A percentile compares a stretch with the other conserved stretches of the same genome.
Evolutionary conservation across 2,329 filamentous ascomycete genomes (phyloP).

Genomic region (Sclerotiophoma versabilis): DNA sequence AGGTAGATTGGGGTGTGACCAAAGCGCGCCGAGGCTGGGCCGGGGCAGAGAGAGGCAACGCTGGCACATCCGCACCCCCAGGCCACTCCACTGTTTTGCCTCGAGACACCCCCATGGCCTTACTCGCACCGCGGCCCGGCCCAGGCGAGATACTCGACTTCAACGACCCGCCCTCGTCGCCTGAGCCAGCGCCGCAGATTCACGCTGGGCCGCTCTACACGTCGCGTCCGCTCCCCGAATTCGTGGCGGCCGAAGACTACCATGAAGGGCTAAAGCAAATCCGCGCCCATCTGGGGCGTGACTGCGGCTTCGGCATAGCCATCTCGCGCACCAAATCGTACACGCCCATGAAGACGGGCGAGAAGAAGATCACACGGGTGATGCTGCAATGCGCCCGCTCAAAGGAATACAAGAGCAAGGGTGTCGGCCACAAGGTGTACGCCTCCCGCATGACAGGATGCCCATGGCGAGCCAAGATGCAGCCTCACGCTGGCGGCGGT

Average conservation of each 20-base stretch:
- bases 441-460: conserved; percentile 22
- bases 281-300: conserved; percentile 19
- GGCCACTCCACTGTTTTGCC: neutral
- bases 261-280: conserved; percentile 24
- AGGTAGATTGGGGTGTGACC: no score
- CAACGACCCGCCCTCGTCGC: conserved; percentile 12
- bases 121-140: conserved; percentile 14
- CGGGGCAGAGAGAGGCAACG: neutral
- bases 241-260: conserved; percentile 20
- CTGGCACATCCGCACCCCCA: no score
- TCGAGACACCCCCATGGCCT: conserved; percentile 16
- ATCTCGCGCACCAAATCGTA: conserved; percentile 24
- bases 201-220: conserved; percentile 8
- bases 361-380: conserved; percentile 19
- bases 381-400: conserved; percentile 23
- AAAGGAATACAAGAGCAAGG: conserved; percentile 24
- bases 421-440: conserved; percentile 15
- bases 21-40: neutral
- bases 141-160: conserved; percentile 11
- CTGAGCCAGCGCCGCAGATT: neutral
- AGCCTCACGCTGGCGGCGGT: conserved; percentile 17
- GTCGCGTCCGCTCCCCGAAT: conserved; percentile 16
- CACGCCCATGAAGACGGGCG: conserved; percentile 17
- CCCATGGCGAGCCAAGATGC: conserved; percentile 22
- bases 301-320: conserved; percentile 21